These are phyloP conservation scores for Pseudogymnoascus sp. DNA, from an alignment of 2,329 filamentous ascomycete genomes.

Conservation along the genomic window DNA sequence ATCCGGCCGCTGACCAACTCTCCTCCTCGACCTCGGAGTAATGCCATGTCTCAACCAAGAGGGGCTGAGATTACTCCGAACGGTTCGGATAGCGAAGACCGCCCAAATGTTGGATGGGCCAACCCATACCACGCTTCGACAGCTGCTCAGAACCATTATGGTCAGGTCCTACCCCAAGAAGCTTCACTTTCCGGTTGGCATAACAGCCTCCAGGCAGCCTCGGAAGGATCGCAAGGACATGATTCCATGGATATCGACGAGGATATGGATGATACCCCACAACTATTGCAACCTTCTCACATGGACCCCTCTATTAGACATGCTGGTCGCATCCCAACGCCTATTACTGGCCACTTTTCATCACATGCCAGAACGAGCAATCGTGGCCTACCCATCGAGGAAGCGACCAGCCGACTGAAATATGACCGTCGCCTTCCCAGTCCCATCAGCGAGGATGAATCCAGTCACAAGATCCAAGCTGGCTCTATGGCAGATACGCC, in stretches of 20 bases:
- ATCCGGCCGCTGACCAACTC: conserved; percentile 10
- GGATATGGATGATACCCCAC: conserved; percentile 26
- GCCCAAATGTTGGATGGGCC: conserved; percentile 18
- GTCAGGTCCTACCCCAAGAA: conserved; percentile 6
- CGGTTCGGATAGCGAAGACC: conserved; percentile 25
- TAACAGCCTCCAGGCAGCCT: conserved; percentile 13
- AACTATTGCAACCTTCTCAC: conserved; percentile 24
- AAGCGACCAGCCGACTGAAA: conserved; percentile 22
- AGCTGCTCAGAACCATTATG: conserved; percentile 16
- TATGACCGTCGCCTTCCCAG: conserved; percentile 25
- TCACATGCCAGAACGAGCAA: conserved; percentile 18
- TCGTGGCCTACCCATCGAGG: conserved; percentile 17
- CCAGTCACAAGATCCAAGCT: conserved; percentile 25
- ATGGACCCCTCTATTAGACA: conserved; percentile 22
- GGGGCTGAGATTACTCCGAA: conserved; percentile 22
- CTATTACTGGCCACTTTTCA: conserved; percentile 28
- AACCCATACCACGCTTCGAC: conserved; percentile 23
- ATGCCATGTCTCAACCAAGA: conserved; percentile 19
- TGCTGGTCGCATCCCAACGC: conserved; percentile 27
- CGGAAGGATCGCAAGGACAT: conserved; percentile 16
- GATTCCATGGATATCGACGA: conserved; percentile 25
- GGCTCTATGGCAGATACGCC: conserved; percentile 25
- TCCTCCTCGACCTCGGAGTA: not conserved
- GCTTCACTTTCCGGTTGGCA: conserved; percentile 13
- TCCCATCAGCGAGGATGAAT: conserved; percentile 29